These are phyloP conservation scores for barley (Hordeum vulgare) DNA, from an alignment of 176 grass and related monocot species.

Conservation along the genomic window DNA sequence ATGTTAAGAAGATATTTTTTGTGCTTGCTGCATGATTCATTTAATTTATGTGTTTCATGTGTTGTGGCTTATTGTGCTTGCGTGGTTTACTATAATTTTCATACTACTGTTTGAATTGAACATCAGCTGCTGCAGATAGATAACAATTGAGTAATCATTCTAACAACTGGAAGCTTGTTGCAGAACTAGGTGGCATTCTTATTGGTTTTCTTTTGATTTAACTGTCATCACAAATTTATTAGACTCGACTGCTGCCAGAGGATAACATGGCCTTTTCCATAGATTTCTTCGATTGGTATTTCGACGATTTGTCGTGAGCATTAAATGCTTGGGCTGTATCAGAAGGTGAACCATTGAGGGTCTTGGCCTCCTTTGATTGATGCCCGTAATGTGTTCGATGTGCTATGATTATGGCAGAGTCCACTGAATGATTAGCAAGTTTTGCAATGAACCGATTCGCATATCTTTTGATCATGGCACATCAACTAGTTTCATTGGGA, in stretches of 20 bases:
- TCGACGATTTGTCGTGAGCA: constrained; percentile 11
- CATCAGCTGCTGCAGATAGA: constrained; percentile 52
- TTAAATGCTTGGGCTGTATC: constrained; percentile 38
- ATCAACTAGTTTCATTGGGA: constrained; percentile 42
- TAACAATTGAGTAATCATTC: constrained; percentile 20
- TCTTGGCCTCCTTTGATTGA: constrained; percentile 35
- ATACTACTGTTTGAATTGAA: constrained; percentile 27
- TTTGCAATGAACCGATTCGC: constrained; percentile 38
- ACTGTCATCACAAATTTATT: constrained; percentile 51
- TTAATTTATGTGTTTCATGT: constrained; percentile 4
- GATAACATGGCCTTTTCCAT: constrained; percentile 32
- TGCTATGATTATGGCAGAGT: constrained; percentile 11
- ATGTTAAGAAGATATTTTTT: background rate
- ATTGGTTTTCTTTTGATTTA: constrained; percentile 75
- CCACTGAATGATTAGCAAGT: constrained; percentile 28
- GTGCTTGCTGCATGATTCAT: background rate
- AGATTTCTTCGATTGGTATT: constrained; percentile 38
- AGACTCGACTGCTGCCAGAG: constrained; percentile 40
- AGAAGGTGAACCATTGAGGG: constrained; percentile 32
- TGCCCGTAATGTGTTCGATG: constrained; percentile 11
- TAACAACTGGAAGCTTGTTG: constrained; percentile 74
- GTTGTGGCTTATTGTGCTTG: background rate
- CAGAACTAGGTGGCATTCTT: constrained; percentile 70
- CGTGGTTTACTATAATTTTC: constrained; percentile 15
- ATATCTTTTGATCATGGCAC: constrained; percentile 34